These are phyloP conservation scores for Eutrema salsugineum DNA, from an alignment of 441 rosid genomes.

Conservation along the genomic window DNA sequence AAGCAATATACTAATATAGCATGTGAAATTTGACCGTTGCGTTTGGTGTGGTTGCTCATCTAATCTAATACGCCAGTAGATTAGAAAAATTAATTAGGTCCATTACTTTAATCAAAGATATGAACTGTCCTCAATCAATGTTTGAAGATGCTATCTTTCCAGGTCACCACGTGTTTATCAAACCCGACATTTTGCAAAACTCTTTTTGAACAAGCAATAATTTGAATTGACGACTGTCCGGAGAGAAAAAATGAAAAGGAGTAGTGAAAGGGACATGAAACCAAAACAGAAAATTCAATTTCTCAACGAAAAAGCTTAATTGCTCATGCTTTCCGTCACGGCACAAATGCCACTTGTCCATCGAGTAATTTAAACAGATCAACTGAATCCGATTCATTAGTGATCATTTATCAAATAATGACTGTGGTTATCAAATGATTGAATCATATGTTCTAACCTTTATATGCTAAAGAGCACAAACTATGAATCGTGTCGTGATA, in stretches of 20 bases:
- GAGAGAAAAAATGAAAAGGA: background rate
- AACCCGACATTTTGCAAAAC: conserved; percentile 28
- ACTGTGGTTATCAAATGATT: background rate
- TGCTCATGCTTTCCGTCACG: conserved; percentile 25
- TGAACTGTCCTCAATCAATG: conserved; percentile 7
- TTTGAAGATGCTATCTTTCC: conserved; percentile 15
- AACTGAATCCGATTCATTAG: background rate
- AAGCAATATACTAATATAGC: background rate
- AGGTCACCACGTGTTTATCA: conserved; percentile 24
- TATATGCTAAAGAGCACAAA: background rate
- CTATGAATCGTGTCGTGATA: no score
- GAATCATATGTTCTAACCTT: background rate
- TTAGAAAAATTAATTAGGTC: background rate
- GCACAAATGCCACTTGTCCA: background rate
- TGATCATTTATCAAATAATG: background rate
- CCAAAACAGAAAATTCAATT: background rate
- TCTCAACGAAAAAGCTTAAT: background rate
- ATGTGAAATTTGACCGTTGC: conserved; percentile 26
- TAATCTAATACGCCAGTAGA: background rate
- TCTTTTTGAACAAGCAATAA: background rate
- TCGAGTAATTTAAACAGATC: background rate
- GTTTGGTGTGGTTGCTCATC: conserved; percentile 27
- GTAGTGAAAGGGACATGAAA: background rate
- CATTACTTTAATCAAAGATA: conserved; percentile 3
- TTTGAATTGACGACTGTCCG: conserved; percentile 22